Evolutionary conservation across 352 stramenopile species (phyloP), one percentile per base, ranked within the genome.

Genomic region (Phytophthora macrochlamydospora): DNA sequence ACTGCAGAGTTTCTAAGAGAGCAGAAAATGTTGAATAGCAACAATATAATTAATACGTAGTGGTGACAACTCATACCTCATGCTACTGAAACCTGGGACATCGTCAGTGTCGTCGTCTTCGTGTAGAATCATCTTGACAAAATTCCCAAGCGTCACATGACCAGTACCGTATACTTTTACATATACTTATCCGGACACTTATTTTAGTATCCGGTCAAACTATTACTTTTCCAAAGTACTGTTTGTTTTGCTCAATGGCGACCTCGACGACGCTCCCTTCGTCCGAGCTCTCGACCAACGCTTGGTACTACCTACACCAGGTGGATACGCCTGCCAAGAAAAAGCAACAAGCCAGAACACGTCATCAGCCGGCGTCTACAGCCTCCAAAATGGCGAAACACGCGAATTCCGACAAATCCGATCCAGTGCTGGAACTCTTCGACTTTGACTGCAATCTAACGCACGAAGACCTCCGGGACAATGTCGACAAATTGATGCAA

Each of bases 381-480:
- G 3, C 29, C 33, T 7, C 44, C 1, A 65, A 64, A 69, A 61
- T 52, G 50, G 7, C 7, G 6, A 35, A 70, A 55, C 55, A 56
- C 7, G 2, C 31, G 9, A 38, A 44, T 33, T 45, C 49, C 12
- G 40, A 61, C 38, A 14, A 3, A 38, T 46, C 44, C 7, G 4
- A 24, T 14, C 30, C 46, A 33, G 12, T 32, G 4, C 43, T 71
- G 45, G 65, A 75, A 18, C 73, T 92, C 11, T 92, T 94, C 54
- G 87, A 94, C 67, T 89, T 94, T 60, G 85, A 94, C 59, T 92
- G 83, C 72, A 94, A 94, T 44, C 66, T 94, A 33, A 94, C 85
- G 48, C 87, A 94, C 51, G 73, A 78, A 18, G 83, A 93, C 51
- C 77, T 94, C 4, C 48, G 52, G 2, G 50, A 48, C n/a, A 61